Percentiles rank a stretch among this genome's conserved stretches.
These are phyloP conservation scores for Tylopilus balloui DNA, from an alignment of 768 basidiomycete genomes.

Conservation along the genomic window DNA sequence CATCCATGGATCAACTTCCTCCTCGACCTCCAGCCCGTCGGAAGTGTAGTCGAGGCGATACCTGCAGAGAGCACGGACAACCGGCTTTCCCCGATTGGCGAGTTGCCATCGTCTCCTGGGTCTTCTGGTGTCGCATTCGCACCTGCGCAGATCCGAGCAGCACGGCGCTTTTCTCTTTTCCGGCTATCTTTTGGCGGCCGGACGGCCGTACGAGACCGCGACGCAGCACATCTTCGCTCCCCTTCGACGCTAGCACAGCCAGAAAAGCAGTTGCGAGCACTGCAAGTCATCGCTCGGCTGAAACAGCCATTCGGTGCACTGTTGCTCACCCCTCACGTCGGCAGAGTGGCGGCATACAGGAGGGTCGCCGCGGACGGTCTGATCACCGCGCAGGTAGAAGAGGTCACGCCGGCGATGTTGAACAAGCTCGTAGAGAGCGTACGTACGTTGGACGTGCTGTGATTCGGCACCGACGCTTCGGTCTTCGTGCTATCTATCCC, in stretches of 20 bases:
- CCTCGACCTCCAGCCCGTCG: background rate
- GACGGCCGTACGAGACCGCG: background rate
- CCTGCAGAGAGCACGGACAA: background rate
- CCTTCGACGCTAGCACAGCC: background rate
- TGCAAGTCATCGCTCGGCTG: background rate
- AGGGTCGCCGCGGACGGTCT: background rate
- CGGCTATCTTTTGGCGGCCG: background rate
- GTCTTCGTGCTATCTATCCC: too few species aligned
- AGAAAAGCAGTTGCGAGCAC: background rate
- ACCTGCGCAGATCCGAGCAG: background rate
- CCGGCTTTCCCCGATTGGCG: background rate
- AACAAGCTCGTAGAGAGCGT: background rate
- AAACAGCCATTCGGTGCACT: background rate
- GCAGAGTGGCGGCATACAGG: background rate
- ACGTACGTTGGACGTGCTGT: background rate
- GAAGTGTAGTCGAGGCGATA: background rate
- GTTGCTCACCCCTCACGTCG: background rate
- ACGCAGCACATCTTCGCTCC: background rate
- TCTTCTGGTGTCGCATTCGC: too few species aligned
- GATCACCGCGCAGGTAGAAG: background rate
- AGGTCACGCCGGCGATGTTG: background rate
- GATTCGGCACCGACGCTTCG: too few species aligned
- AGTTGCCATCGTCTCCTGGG: background rate
- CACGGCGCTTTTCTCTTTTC: background rate
- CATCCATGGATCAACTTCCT: constrained; percentile 1